phyloP scores from a whole-genome alignment of 441 rosid genomes.

The Euphorbia corollata region DNA sequence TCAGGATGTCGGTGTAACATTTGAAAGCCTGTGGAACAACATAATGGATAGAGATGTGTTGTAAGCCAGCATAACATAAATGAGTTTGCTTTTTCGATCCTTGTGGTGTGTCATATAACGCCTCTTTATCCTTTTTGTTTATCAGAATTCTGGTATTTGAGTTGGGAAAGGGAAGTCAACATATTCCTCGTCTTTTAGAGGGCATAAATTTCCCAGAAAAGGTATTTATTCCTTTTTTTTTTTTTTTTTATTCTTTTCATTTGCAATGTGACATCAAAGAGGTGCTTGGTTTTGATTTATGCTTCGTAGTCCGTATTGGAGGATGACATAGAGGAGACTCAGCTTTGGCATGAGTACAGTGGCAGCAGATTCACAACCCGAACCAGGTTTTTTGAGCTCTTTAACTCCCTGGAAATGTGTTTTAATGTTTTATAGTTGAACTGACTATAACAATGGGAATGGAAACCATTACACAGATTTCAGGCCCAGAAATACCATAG shows the following conservation, averaged over 20 bases:
- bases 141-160: conserved; percentile 18
- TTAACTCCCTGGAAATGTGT: not conserved
- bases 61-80: not conserved
- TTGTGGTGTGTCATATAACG: no score
- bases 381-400: not conserved
- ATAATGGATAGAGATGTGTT: not conserved
- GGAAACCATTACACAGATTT: not conserved
- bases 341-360: not conserved
- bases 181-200: conserved; percentile 20
- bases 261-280: not conserved
- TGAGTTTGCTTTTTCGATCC: not conserved
- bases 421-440: not conserved
- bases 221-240: conserved; percentile 1
- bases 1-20: not conserved
- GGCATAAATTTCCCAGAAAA: conserved; percentile 14
- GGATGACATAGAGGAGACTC: not conserved
- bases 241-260: not conserved
- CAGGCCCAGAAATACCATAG: not conserved
- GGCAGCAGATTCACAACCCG: not conserved
- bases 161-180: conserved; percentile 4
- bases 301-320: not conserved
- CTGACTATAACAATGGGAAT: not conserved
- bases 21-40: not conserved
- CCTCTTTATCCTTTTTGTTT: not conserved
- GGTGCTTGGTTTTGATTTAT: not conserved